These are phyloP conservation scores for Clitocybe nebularis DNA, from an alignment of 1,284 basidiomycete species.

Conservation along the genomic window DNA sequence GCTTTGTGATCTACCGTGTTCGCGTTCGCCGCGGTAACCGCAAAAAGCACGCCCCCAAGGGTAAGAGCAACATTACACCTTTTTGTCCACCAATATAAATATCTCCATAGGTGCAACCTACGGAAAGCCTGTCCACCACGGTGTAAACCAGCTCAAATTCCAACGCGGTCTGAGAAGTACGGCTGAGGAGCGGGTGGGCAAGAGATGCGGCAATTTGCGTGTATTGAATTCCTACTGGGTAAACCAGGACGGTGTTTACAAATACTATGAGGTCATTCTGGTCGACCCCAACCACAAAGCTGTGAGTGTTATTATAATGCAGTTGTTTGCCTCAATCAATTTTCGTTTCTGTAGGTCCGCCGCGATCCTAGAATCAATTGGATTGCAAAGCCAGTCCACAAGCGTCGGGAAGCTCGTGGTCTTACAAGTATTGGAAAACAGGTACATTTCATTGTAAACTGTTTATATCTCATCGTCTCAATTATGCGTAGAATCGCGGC, in stretches of 20 bases:
- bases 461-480: constrained; percentile 11
- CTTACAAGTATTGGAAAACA: constrained; percentile 96
- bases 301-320: constrained; percentile 44
- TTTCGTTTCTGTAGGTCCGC: constrained; percentile 58
- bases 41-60: constrained; percentile 98
- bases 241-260: constrained; percentile 99
- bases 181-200: constrained; percentile 98
- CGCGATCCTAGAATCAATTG: constrained; percentile 98
- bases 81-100: constrained; percentile 1
- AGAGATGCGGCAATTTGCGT: constrained; percentile 93
- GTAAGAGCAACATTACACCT: constrained; percentile 32
- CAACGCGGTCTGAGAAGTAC: constrained; percentile 91
- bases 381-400: constrained; percentile 98
- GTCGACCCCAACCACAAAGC: constrained; percentile 94
- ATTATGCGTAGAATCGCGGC: constrained; percentile 69
- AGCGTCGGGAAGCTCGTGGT: constrained; percentile 96
- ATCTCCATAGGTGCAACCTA: constrained; percentile 80
- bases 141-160: constrained; percentile 99
- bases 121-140: constrained; percentile 99
- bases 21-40: constrained; percentile 98
- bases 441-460: constrained; percentile 37
- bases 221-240: constrained; percentile 99
- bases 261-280: constrained; percentile 99
- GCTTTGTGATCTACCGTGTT: constrained; percentile 97
- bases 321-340: constrained; percentile 2